Base-by-base conservation (phyloP, 2,329 filamentous ascomycete species). In the Penicillium sp. region DNA sequence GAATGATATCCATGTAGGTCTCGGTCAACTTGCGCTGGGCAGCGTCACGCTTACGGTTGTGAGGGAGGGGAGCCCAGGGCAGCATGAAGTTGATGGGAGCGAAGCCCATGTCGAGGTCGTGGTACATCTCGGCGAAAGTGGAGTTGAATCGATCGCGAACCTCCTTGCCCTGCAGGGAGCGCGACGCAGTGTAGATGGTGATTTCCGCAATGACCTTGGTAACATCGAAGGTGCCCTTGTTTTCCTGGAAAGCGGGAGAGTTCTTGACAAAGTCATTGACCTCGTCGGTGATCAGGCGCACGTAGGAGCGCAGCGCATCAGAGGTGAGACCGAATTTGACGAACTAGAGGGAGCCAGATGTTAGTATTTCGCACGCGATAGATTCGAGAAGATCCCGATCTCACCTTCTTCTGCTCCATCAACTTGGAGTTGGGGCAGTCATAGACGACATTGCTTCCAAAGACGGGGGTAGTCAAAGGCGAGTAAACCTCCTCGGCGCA, bases 341-440 rank as follows among this genome's bases (percentile, higher is more conserved):
- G 65, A 88, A 87, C 77, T 81, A 62, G 55, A 70, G 39, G 68
- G 63, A 43, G 14, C 39, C 13, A 18, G 11, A 1, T 10, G 24
- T 49, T 36, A 43, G 54, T 31, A 13, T 18, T 10, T 19, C n/a
- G 18, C 22, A 14, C n/a, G 19, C 18, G 35, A 24, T 31, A 22
- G 14, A 39, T 13, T 13, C 43, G 22, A n/a, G 22, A 6, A 24
- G 14, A 40, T 40, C 19, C n/a, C 31, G 14, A 49, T 56, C 78
- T 62, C 75, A 92, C 90, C 86, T 94, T 95, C 82, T 96, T 96
- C 82, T 96, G 92, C 80, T 96, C 92, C 92, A 96, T 96, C 72
- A 96, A 85, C 79, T 96, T 96, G 59, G 91, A 83, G 74, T 96
- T 96, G 43, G 91, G 91, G 78, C 91, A 95, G 75, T 96, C 92